A percentile compares a stretch with the other conserved stretches of the same genome.
Evolutionary conservation across 1,284 basidiomycete species (phyloP).

Genomic region (Albatrellus sp.): DNA sequence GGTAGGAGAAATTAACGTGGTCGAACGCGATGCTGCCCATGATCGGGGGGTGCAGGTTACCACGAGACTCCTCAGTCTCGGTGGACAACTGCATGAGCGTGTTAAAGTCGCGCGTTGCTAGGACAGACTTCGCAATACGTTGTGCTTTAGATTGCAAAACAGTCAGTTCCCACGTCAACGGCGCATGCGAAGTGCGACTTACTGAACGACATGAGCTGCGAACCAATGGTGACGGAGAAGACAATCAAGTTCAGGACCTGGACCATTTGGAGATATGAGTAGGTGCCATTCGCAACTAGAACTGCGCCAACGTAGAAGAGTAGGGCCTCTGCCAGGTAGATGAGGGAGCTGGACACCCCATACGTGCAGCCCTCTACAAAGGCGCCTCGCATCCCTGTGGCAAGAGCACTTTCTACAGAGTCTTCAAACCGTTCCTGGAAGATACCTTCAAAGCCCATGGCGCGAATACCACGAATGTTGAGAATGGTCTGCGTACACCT

Average conservation of each 20-base stretch:
- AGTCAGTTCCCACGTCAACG: constrained; percentile 4
- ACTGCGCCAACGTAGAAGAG: constrained; percentile 85
- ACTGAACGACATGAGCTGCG: constrained; percentile 84
- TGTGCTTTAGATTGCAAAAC: constrained; percentile 41
- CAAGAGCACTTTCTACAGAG: constrained; percentile 49
- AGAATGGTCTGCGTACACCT: constrained; percentile 47
- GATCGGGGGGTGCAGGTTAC: constrained; percentile 52
- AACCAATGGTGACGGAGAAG: constrained; percentile 87
- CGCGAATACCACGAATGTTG: constrained; percentile 79
- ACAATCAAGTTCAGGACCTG: constrained; percentile 86
- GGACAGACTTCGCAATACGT: constrained; percentile 66
- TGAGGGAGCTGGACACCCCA: constrained; percentile 71
- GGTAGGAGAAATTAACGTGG: constrained; percentile 74
- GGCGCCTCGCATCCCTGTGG: constrained; percentile 64
- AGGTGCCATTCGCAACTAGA: constrained; percentile 70
- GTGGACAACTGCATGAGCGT: constrained; percentile 50
- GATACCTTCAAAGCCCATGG: constrained; percentile 78
- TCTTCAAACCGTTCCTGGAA: constrained; percentile 62
- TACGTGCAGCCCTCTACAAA: constrained; percentile 78
- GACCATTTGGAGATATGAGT: constrained; percentile 81
- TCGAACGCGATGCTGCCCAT: constrained; percentile 56
- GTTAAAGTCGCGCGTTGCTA: constrained; percentile 73
- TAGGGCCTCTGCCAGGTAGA: constrained; percentile 81
- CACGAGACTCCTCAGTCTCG: constrained; percentile 56
- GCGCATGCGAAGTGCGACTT: constrained; percentile 21